Evolutionary conservation across 1,284 basidiomycete genomes (phyloP), one percentile per base, ranked within the genome.

Genomic region (Cystobasidium sp.): DNA sequence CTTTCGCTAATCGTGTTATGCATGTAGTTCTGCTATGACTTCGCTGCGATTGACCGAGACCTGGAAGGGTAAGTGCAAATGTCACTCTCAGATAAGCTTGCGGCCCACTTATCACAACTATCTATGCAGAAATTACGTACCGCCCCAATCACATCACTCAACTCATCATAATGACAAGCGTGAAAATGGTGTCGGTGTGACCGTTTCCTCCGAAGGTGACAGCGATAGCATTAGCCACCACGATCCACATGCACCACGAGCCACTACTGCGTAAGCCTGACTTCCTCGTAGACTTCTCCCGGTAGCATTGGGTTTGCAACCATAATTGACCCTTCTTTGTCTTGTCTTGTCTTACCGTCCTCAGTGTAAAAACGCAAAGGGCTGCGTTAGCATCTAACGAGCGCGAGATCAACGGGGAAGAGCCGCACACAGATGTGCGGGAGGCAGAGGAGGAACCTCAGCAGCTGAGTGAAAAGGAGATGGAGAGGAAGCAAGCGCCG

Each of bases 21-120:
- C 22, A 6, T 59, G 14, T 24, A 65, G 62, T 62, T 75, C 52
- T 64, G 61, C 68, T 75, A 70, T 47, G 74, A 75, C 46, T 75
- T 70, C 46, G 74, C 59, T 22, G 52, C 68, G 4, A 37, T 64
- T 44, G 49, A 68, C 14, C 67, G 74, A 56, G 74, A 75, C 51
- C 58, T 69, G 37, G 73, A 75, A 56, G 73, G 73, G 53, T 69
- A 46, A 44, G 66, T 39, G 47, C 51, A 18, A n/a, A 6, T 7
- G 37, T 37, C 51, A 47, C 6, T 7, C 47, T 14, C 6, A 41
- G 4, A 20, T 3, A 52, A 37, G 4, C n/a, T n/a, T 24, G 22
- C 9, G 6, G 12, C n/a, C 37, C 6, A 10, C 7, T 37, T 18
- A 16, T 20, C 44, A 41, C 16, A 49, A 16, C n/a, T 6, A 12